These are phyloP conservation scores for Penicillium verhagenii DNA, from an alignment of 495 filamentous ascomycete genomes.

Conservation along the genomic window DNA sequence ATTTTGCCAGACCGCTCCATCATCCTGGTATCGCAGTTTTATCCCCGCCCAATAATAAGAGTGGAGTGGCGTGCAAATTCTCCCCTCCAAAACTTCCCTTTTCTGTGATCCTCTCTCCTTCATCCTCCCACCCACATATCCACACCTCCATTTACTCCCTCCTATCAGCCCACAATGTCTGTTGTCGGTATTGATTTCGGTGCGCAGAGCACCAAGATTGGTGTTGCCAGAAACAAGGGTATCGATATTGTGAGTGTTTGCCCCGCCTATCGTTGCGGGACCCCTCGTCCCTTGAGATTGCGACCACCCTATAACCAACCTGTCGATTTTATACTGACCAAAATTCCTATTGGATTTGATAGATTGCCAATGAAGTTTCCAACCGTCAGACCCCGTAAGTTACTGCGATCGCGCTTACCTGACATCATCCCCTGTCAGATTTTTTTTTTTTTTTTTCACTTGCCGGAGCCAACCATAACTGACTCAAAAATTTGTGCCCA, in stretches of 20 bases:
- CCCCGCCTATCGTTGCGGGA: conserved; percentile 20
- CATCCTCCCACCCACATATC: conserved; percentile 15
- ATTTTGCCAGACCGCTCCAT: conserved; percentile 16
- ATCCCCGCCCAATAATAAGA: conserved; percentile 29
- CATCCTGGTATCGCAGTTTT: conserved; percentile 16
- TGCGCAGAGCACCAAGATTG: conserved; percentile 94
- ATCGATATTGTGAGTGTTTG: conserved; percentile 91
- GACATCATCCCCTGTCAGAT: conserved; percentile 11
- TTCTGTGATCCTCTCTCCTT: conserved; percentile 19
- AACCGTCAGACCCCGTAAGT: conserved; percentile 97
- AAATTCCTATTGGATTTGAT: conserved; percentile 9
- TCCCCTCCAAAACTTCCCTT: conserved; percentile 34
- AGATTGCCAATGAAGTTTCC: conserved; percentile 99
- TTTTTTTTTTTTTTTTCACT: conserved; percentile 7
- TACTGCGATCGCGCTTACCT: not conserved
- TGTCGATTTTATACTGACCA: conserved; percentile 23
- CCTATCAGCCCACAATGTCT: conserved; percentile 54
- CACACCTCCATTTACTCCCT: conserved; percentile 15
- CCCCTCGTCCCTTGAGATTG: conserved; percentile 1
- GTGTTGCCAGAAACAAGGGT: conserved; percentile 94
- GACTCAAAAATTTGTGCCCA: conserved; percentile 28
- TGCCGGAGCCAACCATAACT: conserved; percentile 10
- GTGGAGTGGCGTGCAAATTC: conserved; percentile 45
- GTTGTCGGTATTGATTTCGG: conserved; percentile 94
- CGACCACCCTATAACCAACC: not conserved